Evolutionary conservation across 495 filamentous ascomycete genomes (phyloP).

Genomic region (Tuber microsphaerosporum): DNA sequence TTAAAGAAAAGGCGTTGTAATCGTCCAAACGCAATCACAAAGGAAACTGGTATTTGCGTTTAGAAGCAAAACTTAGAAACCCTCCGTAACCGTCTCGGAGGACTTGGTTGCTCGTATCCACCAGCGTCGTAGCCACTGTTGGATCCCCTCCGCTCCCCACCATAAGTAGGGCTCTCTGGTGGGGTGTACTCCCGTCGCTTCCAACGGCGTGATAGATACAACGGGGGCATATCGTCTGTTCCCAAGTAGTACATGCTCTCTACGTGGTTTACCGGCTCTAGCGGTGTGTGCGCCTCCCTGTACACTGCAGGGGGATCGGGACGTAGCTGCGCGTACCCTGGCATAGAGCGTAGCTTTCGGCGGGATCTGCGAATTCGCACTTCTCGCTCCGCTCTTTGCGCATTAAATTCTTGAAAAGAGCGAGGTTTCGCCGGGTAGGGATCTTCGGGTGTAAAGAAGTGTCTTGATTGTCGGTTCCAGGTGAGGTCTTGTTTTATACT

Average conservation of each 20-base stretch:
- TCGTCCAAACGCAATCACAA: background rate
- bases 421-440: conserved; percentile 29
- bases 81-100: background rate
- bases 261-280: conserved; percentile 12
- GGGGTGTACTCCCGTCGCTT: conserved; percentile 1
- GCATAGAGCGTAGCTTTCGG: conserved; percentile 19
- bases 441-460: conserved; percentile 30
- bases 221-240: conserved; percentile 25
- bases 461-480: conserved; percentile 31
- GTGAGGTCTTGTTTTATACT: conserved; percentile 33
- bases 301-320: conserved; percentile 7
- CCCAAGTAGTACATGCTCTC: conserved; percentile 32
- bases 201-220: conserved; percentile 28
- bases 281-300: conserved; percentile 3
- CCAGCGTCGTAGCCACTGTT: background rate
- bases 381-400: conserved; percentile 28
- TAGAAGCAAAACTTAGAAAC: conserved; percentile 3
- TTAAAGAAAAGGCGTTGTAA: background rate
- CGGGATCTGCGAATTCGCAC: conserved; percentile 28
- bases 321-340: background rate
- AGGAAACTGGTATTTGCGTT: background rate
- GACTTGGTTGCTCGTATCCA: background rate
- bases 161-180: background rate
- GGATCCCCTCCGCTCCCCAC: background rate
- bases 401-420: conserved; percentile 31